Evolutionary conservation across 805 yeast species (phyloP), one percentile per base, ranked within the genome.

Genomic region (Tetrapisispora nanseiensis): DNA sequence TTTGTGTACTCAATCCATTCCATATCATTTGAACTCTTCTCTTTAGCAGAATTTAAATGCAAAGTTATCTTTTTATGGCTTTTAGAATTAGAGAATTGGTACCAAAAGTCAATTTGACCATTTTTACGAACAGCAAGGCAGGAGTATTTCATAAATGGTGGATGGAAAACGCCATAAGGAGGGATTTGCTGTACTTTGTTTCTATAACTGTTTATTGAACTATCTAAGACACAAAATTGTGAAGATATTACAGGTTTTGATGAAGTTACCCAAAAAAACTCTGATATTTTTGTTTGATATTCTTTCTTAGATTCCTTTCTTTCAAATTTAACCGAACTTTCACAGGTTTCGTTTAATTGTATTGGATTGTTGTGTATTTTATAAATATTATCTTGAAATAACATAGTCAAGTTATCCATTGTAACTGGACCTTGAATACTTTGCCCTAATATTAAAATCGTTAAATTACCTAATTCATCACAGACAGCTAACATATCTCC

Each of bases 401-500:
- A 52, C 51, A 56, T 51, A 6, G 64, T 56, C 20, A 61, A 31
- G 33, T 57, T 59, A 52, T 63, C 62, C 33, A 54, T 55, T 3
- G 65, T 55, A 12, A 57, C 50, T 12, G 59, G 51, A 21, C 61
- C 65, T 31, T 54, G 61, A 43, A 58, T 67, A 48, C 54, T 58
- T 49, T 74, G 68, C 3, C 82, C 82, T 0, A 78, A 67, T 0
- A 72, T 72, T 19, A 72, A 56, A 45, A 80, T 71, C 2, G 82
- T 72, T 35, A 80, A 62, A 44, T 80, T 76, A 2, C 96, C 96
- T 29, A 68, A 56, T 19, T 70, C 71, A 58, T 89, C 97, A 34
- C 83, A 70, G 3, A 83, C 75, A 2, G 94, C 94, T 37, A 92
- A 69, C 54, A 89, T 95, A 43, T 83, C 78, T 35, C 90, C 90